Conservation (phyloP, 306 rosid species). For the Leucaena leucocephala region DNA sequence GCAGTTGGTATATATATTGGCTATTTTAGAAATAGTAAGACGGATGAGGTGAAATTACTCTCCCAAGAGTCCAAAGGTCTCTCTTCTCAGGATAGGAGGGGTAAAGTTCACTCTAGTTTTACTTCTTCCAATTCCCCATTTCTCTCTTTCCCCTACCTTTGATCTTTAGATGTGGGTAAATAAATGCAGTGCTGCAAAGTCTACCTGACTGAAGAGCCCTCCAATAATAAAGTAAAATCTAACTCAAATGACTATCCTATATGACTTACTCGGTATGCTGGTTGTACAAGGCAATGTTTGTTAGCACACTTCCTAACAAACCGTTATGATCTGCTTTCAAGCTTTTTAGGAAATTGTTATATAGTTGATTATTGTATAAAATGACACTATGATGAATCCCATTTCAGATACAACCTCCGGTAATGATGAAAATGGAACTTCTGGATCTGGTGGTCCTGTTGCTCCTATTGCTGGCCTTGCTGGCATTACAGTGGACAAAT, state of each 20-base stretch:
- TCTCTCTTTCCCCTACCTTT: neutral
- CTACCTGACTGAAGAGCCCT: neutral
- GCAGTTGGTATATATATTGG: slow-evolving; percentile 45
- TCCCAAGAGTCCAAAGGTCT: slow-evolving; percentile 35
- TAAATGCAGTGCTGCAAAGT: slow-evolving; percentile 8
- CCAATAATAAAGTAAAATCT: neutral
- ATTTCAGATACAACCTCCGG: slow-evolving; percentile 51
- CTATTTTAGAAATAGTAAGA: slow-evolving; percentile 51
- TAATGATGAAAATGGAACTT: slow-evolving; percentile 40
- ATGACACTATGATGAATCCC: slow-evolving; percentile 21
- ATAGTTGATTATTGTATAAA: slow-evolving; percentile 1
- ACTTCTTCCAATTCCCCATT: slow-evolving; percentile 5
- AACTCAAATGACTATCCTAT: neutral
- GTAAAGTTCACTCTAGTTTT: slow-evolving; percentile 39
- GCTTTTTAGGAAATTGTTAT: neutral
- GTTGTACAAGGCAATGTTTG: neutral
- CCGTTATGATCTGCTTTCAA: neutral
- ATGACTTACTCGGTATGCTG: neutral
- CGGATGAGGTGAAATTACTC: slow-evolving; percentile 32
- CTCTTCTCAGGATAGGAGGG: slow-evolving; percentile 41
- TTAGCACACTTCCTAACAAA: neutral
- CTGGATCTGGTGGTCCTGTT: slow-evolving; percentile 42
- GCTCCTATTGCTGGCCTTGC: slow-evolving; percentile 34
- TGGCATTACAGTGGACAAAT: slow-evolving; percentile 80
- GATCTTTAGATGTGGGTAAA: slow-evolving; percentile 10